Evolutionary conservation across 2,329 filamentous ascomycete genomes (phyloP).

Genomic region (Bipolaris zeicola): DNA sequence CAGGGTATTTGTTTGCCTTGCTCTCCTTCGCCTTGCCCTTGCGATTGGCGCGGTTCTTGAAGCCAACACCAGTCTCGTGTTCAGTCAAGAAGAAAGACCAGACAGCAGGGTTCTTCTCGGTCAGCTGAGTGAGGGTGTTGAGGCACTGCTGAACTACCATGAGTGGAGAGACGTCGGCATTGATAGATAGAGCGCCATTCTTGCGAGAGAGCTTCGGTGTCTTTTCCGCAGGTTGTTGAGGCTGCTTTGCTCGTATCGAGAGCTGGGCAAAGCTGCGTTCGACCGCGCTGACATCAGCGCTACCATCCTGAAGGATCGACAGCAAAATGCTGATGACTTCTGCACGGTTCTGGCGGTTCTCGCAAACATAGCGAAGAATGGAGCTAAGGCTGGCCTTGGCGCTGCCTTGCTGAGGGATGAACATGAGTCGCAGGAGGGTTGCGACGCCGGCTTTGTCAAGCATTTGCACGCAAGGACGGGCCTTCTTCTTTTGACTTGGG

Average conservation of each 20-base stretch:
- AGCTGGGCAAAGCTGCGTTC: slow-evolving; percentile 95
- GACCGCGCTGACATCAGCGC: slow-evolving; percentile 87
- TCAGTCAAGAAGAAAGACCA: slow-evolving; percentile 92
- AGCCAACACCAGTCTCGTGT: slow-evolving; percentile 77
- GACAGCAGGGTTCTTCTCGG: slow-evolving; percentile 83
- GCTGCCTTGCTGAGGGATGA: slow-evolving; percentile 88
- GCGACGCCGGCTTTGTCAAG: slow-evolving; percentile 94
- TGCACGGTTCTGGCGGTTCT: slow-evolving; percentile 93
- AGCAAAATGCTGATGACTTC: slow-evolving; percentile 93
- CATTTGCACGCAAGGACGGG: slow-evolving; percentile 88
- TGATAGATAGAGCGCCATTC: slow-evolving; percentile 67
- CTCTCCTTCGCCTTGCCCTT: slow-evolving; percentile 89
- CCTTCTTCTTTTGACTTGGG: slow-evolving; percentile 66
- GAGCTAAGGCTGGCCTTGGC: slow-evolving; percentile 83
- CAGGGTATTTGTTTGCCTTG: slow-evolving; percentile 83
- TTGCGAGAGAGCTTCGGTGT: slow-evolving; percentile 84
- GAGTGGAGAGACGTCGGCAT: slow-evolving; percentile 88
- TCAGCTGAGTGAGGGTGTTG: slow-evolving; percentile 80
- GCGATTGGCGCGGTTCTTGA: slow-evolving; percentile 76
- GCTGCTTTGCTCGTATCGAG: slow-evolving; percentile 86
- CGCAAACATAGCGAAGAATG: slow-evolving; percentile 88
- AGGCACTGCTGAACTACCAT: slow-evolving; percentile 96
- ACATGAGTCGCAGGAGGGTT: slow-evolving; percentile 97
- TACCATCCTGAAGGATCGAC: slow-evolving; percentile 94
- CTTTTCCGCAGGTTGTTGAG: slow-evolving; percentile 67